Evolutionary conservation across 78 protist genomes (phyloP).

Genomic region (Planoprotostelium fungivorum): DNA sequence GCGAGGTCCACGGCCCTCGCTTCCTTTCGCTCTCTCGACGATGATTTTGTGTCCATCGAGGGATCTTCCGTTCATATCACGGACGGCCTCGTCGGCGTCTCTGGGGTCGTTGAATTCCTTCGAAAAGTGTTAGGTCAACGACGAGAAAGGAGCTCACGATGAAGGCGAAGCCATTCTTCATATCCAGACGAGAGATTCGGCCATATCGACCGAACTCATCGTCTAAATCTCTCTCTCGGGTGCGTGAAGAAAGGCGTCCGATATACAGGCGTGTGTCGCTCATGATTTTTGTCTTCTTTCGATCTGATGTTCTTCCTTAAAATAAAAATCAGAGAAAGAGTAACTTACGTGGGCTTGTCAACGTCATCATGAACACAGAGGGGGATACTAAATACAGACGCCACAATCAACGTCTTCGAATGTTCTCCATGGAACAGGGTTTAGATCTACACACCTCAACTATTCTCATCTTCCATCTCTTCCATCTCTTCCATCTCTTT

Average conservation of each 20-base stretch:
- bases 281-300: no score
- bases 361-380: no score
- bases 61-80: constrained; percentile 2
- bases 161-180: constrained; percentile 16
- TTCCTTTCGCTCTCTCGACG: not conserved
- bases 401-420: no score
- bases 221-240: constrained; percentile 7
- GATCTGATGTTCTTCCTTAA: no score
- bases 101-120: not conserved
- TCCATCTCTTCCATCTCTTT: no score
- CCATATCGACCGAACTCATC: not conserved
- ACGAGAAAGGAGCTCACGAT: not conserved
- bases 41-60: not conserved
- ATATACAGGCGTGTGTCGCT: not conserved
- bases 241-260: not conserved
- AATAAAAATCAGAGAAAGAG: no score
- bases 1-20: not conserved
- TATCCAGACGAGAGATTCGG: not conserved
- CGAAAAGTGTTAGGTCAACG: not conserved
- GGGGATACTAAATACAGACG: no score
- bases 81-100: constrained; percentile 25
- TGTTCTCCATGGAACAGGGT: no score
- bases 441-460: no score
- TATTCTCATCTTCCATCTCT: no score
- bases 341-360: no score